Base-by-base conservation (phyloP, 306 rosid species). In the Macrotyloma uniflorum region DNA sequence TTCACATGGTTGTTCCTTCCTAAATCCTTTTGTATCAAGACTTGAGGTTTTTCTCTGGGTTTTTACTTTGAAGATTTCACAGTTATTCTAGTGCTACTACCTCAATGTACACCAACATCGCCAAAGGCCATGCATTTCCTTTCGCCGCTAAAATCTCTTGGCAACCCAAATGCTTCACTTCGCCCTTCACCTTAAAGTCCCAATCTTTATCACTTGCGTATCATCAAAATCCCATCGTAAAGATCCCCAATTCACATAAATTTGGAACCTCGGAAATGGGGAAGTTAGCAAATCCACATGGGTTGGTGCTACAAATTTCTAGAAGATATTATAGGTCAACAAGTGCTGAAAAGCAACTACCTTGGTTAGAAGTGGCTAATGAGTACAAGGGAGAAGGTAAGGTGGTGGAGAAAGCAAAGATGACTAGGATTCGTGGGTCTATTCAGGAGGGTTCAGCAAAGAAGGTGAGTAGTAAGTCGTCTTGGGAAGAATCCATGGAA, bases 121-220 rank as follows among this genome's bases (percentile, higher is more conserved):
- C 91, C 73, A 92, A 78, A 77, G 71, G 75, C 32, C 96, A 79
- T 8, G 87, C 88, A 42, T 88, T 92, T 87, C 93, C 92, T 1
- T 63, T 83, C 33, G 92, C 85, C 72, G n/a, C 89, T 12, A 92
- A 72, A 87, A 69, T 87, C 61, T 88, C 89, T 69, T 76, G 87
- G 46, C 87, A 77, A 22, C 84, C 93, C 82, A 90, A 70, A 79
- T 91, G 85, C 85, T 79, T 79, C 45, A 78, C 68, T 70, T 81
- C 74, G 32, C 75, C 87, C 65, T 51, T 33, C 74, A 28, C 79
- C 47, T 18, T 85, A 28, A 92, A 82, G 72, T 38, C 40, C 38
- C 94, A 67, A 23, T 82, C 47, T 86, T 86, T 77, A 61, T 81
- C 83, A 12, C 49, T 70, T 19, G 78, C 85, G 46, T 72, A 80